Evolutionary conservation across 768 basidiomycete genomes (phyloP), one percentile per base, ranked within the genome.

Genomic region (Phaeolepiota aurea): DNA sequence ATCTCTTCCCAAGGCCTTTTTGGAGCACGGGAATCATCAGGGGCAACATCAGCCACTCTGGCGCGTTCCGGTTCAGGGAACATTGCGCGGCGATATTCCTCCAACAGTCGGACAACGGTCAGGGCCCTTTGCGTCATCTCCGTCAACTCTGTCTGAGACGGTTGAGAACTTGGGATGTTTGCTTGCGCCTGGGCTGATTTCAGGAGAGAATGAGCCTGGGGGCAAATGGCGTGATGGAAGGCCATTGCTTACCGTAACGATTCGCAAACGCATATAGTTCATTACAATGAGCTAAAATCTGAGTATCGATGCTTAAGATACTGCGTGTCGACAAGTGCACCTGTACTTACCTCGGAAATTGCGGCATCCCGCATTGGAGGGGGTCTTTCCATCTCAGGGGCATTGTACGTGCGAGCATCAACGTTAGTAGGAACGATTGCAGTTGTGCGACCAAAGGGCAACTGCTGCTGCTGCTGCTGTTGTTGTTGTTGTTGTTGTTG

Each of bases 1-100:
- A 77, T 63, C 45, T 86, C 85, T 57, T 87, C 85, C 85, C 86
- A 87, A 38, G 85, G 84, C 40, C 85, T 59, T 53, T 87, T 88
- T 13, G 82, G 84, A 2, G 79, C 72, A 18, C 85, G 73, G 48
- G 68, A 62, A 47, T 76, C 76, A 28, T 76, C 70, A 9, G 63
- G 59, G 45, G 55, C 56, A 16, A 57, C 40, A 7, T 56, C 36
- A 46, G 55, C 58, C 16, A 58, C 44, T 45, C 65, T 64, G 42
- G 48, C 48, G 25, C 58, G 55, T 22, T 67, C 65, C 4, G 48
- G 49, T 33, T 69, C 68, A 12, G 65, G 59, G 15, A 56, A 43
- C 33, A 66, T 62, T 36, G 72, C 45, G 12, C 74, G 65, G 25
- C 73, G 64, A 44, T 79, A 63, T 31, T 77, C 72, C 47, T 86